These are phyloP conservation scores for Sporothrix sp. DNA, from an alignment of 2,329 filamentous ascomycete genomes.

Conservation along the genomic window DNA sequence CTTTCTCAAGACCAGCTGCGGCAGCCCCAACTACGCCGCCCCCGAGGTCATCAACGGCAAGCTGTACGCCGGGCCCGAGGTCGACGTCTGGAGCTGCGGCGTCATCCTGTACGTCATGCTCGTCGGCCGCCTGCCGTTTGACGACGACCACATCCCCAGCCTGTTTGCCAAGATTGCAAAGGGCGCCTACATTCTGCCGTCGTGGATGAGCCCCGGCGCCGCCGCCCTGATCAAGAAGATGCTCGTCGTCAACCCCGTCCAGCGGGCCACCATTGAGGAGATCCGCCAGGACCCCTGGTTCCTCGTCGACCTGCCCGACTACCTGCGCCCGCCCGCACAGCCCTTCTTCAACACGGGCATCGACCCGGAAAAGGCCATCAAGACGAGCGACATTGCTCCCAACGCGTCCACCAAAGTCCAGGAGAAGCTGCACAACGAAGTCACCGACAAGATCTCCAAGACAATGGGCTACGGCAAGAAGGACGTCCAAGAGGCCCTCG, in stretches of 20 bases:
- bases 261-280: conserved; percentile 86
- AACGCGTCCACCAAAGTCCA: conserved; percentile 69
- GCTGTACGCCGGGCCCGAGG: conserved; percentile 91
- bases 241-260: conserved; percentile 90
- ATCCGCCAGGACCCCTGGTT: conserved; percentile 96
- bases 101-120: conserved; percentile 81
- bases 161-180: conserved; percentile 96
- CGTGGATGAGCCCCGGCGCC: conserved; percentile 81
- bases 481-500: conserved; percentile 89
- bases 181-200: conserved; percentile 84
- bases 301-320: conserved; percentile 71
- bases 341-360: conserved; percentile 93
- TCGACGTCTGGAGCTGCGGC: conserved; percentile 96
- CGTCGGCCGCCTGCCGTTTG: conserved; percentile 79
- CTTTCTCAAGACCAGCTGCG: conserved; percentile 96
- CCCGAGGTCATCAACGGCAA: conserved; percentile 98
- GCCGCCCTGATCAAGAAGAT: conserved; percentile 78
- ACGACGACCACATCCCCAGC: conserved; percentile 96
- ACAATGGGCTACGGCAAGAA: conserved; percentile 96
- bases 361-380: conserved; percentile 84
- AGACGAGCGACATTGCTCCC: conserved; percentile 70
- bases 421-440: conserved; percentile 82
- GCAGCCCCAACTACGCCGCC: conserved; percentile 95
- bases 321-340: conserved; percentile 77
- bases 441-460: conserved; percentile 91